phyloP scores from a whole-genome alignment of 2,329 filamentous ascomycete genomes.

The Drechslera avenae region DNA sequence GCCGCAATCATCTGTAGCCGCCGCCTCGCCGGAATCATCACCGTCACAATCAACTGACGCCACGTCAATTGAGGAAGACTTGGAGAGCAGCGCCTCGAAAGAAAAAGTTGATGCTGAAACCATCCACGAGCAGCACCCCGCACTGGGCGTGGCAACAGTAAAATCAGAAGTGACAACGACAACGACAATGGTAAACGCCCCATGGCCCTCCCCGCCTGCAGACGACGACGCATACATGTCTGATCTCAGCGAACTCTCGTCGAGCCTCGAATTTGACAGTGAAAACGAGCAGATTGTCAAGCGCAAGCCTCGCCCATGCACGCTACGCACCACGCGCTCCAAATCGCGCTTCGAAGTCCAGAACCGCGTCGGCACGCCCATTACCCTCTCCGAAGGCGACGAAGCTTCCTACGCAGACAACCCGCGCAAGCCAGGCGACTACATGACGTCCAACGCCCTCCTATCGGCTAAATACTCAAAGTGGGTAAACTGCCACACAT shows the following conservation, averaged over 20 bases:
- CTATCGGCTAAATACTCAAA: conserved; percentile 76
- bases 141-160: conserved; percentile 38
- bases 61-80: conserved; percentile 46
- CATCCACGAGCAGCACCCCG: conserved; percentile 25
- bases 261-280: conserved; percentile 48
- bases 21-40: conserved; percentile 42
- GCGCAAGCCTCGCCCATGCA: conserved; percentile 35
- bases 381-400: conserved; percentile 29
- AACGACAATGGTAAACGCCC: conserved; percentile 38
- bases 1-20: conserved; percentile 34
- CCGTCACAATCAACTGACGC: conserved; percentile 46
- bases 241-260: conserved; percentile 49
- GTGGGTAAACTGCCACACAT: conserved; percentile 90
- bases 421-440: conserved; percentile 57
- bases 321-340: conserved; percentile 43
- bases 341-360: conserved; percentile 38
- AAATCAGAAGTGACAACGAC: conserved; percentile 35
- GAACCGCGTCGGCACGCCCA: conserved; percentile 37
- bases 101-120: conserved; percentile 31
- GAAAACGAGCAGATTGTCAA: conserved; percentile 43
- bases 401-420: conserved; percentile 35
- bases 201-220: conserved; percentile 34
- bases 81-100: conserved; percentile 18
- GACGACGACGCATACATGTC: conserved; percentile 42
- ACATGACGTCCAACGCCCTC: conserved; percentile 77